Evolutionary conservation across 176 grass and related monocot species (phyloP), one percentile per base, ranked within the genome.

Genomic region (Cenchrus americanus): DNA sequence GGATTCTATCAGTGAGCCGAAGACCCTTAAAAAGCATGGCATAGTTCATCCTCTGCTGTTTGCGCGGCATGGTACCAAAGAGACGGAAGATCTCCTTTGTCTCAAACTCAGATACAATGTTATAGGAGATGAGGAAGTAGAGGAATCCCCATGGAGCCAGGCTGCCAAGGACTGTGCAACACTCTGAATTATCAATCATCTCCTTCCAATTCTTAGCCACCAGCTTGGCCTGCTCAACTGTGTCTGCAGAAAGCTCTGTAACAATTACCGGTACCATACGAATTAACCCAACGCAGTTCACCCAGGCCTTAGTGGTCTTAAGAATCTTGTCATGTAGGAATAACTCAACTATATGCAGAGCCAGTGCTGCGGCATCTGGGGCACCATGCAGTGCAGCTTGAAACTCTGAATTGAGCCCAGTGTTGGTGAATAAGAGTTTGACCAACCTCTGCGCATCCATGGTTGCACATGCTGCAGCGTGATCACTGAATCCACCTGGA

Each of bases 91-190:
- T 85, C 54, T 85, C 77, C 18, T 46, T 58, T 7, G 34, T 79
- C 50, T 80, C 43, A 64, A 85, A 85, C 4, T 85, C 82, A 2
- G 87, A 71, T 69, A 57, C 78, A 55, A 89, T 81, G 44, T 85
- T 71, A 79, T 85, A 89, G 23, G 82, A 89, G 24, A 89, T 48
- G 63, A 89, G 71, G 24, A 89, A 89, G 46, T 89, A 54, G 24
- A 89, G 83, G 53, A 89, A 79, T 65, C 62, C 82, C 82, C 77
- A 85, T 4, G 87, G 76, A 34, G 71, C 34, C 62, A 89, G 69
- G 15, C 12, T 19, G 62, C 53, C 42, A 89, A 57, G 18, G n/a
- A 48, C 34, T 19, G 9, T 14, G 50, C 37, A 53, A 10, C 23
- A 48, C 34, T 4, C 47, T 13, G 24, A 14, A 7, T 44, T 81